Base-by-base conservation (phyloP, 2,329 filamentous ascomycete genomes). In the Canariomyces notabilis region DNA sequence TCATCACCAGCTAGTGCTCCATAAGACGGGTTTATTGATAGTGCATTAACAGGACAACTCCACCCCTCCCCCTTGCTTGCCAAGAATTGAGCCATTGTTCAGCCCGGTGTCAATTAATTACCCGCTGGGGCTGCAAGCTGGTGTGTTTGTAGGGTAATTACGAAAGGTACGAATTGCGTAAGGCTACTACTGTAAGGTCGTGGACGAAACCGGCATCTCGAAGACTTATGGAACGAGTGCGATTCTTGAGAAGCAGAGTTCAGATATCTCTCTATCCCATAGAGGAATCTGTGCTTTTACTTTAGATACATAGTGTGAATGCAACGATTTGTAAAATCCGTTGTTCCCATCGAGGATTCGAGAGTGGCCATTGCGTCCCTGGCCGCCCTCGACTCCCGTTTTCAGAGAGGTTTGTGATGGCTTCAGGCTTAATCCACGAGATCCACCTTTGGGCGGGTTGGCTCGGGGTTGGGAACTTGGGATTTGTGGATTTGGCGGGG, bases 71-170 rank as follows among this genome's bases (percentile, higher is more conserved):
- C n/a, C 50, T 18, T 36, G 37, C 44, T 5, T 8, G 7, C 29
- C 37, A 46, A 47, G 45, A 50, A 50, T 41, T 18, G 26, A 37
- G 18, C 49, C 47, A 46, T 44, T 40, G n/a, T n/a, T 57, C 56
- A 57, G 54, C 56, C 52, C 54, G 50, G 50, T 52, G 42, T 49
- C 37, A 52, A 51, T 49, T 35, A 52, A 51, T 47, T 55, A 51
- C 34, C 55, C 49, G 52, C 57, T 43, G 54, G 50, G 51, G 51
- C 55, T 57, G 51, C 51, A 49, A 23, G 38, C 39, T 57, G 48
- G 55, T 35, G 36, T 43, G 56, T 53, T 52, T 53, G 41, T 29
- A n/a, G n/a, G n/a, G n/a, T n/a, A n/a, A n/a, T n/a, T n/a, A n/a
- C n/a, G n/a, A n/a, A n/a, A n/a, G n/a, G n/a, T n/a, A n/a, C n/a